These are phyloP conservation scores for Hypoxylon lienhwacheense DNA, from an alignment of 495 filamentous ascomycete species.

Conservation along the genomic window DNA sequence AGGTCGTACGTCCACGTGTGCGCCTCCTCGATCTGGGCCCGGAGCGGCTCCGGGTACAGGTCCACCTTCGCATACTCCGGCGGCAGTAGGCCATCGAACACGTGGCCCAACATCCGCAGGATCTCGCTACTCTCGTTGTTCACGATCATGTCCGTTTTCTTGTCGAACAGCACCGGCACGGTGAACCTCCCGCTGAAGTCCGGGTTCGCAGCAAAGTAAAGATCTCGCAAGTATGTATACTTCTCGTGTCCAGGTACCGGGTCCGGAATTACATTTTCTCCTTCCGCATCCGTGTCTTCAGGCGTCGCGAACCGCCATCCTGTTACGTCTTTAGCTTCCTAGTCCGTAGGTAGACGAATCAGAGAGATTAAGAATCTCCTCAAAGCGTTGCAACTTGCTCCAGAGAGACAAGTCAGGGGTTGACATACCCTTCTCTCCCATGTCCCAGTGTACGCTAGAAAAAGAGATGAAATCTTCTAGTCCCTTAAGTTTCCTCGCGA, in stretches of 20 bases:
- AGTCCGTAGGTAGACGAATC: neutral
- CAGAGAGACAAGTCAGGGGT: neutral
- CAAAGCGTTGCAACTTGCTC: neutral
- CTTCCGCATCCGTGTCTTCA: slow-evolving; percentile 61
- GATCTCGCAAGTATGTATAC: slow-evolving; percentile 57
- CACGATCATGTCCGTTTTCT: slow-evolving; percentile 68
- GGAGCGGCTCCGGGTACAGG: slow-evolving; percentile 64
- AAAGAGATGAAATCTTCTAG: slow-evolving; percentile 71
- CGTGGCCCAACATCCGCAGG: slow-evolving; percentile 67
- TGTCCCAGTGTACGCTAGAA: slow-evolving; percentile 68
- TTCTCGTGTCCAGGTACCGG: slow-evolving; percentile 65
- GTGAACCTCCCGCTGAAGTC: slow-evolving; percentile 72
- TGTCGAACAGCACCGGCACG: slow-evolving; percentile 78
- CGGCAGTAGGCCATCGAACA: slow-evolving; percentile 71
- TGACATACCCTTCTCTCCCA: slow-evolving; percentile 51
- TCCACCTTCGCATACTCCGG: slow-evolving; percentile 57
- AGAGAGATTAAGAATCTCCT: neutral
- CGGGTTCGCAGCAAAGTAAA: slow-evolving; percentile 72
- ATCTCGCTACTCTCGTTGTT: slow-evolving; percentile 85
- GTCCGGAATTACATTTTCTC: slow-evolving; percentile 55
- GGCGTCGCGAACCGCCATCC: slow-evolving; percentile 81
- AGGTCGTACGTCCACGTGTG: slow-evolving; percentile 77
- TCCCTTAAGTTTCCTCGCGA: slow-evolving; percentile 77
- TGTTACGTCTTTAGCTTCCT: slow-evolving; percentile 26
- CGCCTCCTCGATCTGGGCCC: slow-evolving; percentile 66